These are phyloP conservation scores for Asclepias syriaca DNA, from an alignment of 257 asterid genomes.

Conservation along the genomic window DNA sequence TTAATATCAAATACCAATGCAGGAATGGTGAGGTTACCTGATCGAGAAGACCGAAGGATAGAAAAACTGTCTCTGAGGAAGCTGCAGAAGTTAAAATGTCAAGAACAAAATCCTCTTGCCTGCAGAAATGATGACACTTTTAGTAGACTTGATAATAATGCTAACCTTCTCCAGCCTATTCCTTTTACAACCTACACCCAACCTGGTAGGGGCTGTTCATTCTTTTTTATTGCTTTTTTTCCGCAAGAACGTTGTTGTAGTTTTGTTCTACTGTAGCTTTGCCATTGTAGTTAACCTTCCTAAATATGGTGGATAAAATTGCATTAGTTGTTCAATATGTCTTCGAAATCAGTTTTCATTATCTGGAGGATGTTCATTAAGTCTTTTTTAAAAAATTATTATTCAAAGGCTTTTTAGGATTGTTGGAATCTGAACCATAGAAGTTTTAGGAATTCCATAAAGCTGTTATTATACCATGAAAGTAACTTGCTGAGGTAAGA, in stretches of 20 bases:
- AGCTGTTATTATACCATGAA: neutral
- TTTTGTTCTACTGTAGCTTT: conserved; percentile 9
- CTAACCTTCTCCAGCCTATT: conserved; percentile 50
- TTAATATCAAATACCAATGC: conserved; percentile 13
- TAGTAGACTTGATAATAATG: conserved; percentile 36
- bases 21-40: conserved; percentile 63
- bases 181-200: conserved; percentile 62
- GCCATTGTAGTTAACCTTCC: conserved; percentile 9
- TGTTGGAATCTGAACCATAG: neutral
- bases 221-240: neutral
- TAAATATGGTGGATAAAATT: neutral
- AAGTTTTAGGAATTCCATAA: neutral
- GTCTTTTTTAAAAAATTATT: neutral
- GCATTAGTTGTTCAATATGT: neutral
- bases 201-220: conserved; percentile 44
- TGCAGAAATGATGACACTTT: conserved; percentile 11
- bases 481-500: neutral
- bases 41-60: conserved; percentile 60
- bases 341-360: neutral
- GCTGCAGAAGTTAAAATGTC: conserved; percentile 83
- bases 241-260: neutral
- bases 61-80: conserved; percentile 87
- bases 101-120: conserved; percentile 36
- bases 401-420: neutral
- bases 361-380: neutral